Percentiles rank a stretch among this genome's conserved stretches.
phyloP scores from a whole-genome alignment of 1,139 yeast species.

The Saccharomyces uvarum region DNA sequence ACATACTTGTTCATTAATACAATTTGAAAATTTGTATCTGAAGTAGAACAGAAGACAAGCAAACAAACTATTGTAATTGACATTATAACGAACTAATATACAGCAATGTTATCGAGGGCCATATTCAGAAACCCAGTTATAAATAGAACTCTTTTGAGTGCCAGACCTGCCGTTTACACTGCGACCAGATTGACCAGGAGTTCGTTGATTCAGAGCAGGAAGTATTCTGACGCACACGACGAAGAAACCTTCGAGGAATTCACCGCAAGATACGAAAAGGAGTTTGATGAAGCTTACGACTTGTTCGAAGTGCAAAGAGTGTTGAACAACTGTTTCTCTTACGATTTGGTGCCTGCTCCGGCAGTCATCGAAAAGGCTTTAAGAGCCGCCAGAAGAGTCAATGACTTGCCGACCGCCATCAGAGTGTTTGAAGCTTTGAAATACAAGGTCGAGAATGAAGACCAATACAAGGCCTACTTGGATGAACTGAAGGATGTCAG shows the following conservation, averaged over 20 bases:
- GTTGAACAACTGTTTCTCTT: slow-evolving; percentile 93
- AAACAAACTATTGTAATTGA: background rate
- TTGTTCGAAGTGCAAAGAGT: slow-evolving; percentile 92
- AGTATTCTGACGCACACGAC: slow-evolving; percentile 54
- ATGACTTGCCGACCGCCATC: slow-evolving; percentile 97
- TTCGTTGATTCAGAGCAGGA: slow-evolving; percentile 35
- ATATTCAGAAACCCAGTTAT: slow-evolving; percentile 23
- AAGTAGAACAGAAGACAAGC: background rate
- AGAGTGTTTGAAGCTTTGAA: slow-evolving; percentile 92
- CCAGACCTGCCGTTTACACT: slow-evolving; percentile 6
- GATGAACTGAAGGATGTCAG: slow-evolving; percentile 90
- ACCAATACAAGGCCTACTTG: slow-evolving; percentile 90
- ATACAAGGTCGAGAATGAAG: slow-evolving; percentile 89
- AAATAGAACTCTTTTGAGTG: slow-evolving; percentile 18
- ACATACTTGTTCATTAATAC: background rate
- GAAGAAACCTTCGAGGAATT: slow-evolving; percentile 94
- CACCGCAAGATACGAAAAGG: slow-evolving; percentile 89
- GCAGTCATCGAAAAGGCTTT: slow-evolving; percentile 91
- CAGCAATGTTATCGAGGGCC: slow-evolving; percentile 28
- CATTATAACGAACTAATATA: background rate
- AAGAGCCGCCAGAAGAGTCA: slow-evolving; percentile 97
- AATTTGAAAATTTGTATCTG: background rate
- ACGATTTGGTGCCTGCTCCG: slow-evolving; percentile 98
- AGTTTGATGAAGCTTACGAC: slow-evolving; percentile 96
- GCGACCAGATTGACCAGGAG: slow-evolving; percentile 13